Percentiles rank a stretch among this genome's conserved stretches.
Conservation (phyloP, 2,329 filamentous ascomycete species). For the Westerdykella ornata region DNA sequence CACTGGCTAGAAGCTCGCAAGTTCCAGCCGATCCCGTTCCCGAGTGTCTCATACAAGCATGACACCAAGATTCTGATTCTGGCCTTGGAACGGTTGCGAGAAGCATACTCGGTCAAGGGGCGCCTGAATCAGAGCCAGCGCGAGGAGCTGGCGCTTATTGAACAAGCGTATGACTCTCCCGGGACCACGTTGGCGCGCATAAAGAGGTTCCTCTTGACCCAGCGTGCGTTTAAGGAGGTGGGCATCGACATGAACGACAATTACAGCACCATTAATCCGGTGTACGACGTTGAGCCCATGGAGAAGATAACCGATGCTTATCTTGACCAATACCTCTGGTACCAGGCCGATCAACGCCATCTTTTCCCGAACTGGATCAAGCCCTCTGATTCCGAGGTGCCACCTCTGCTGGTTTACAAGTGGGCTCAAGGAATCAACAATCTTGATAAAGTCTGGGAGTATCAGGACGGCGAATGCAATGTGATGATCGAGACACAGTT, state of each 20-base stretch:
- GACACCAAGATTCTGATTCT: conserved; percentile 98
- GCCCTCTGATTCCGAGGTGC: conserved; percentile 95
- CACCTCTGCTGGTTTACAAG: conserved; percentile 90
- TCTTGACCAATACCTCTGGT: conserved; percentile 97
- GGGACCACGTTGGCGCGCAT: conserved; percentile 93
- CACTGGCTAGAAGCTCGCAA: conserved; percentile 98
- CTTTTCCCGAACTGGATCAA: conserved; percentile 99
- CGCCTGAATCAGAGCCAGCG: conserved; percentile 94
- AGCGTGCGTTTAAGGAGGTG: conserved; percentile 97
- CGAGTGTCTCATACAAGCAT: conserved; percentile 98
- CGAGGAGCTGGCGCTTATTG: conserved; percentile 91
- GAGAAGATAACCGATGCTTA: conserved; percentile 99
- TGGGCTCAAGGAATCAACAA: conserved; percentile 99
- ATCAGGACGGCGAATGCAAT: conserved; percentile 89
- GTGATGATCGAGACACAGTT: conserved; percentile 98
- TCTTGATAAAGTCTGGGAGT: conserved; percentile 88
- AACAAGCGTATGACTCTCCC: conserved; percentile 96
- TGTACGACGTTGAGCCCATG: conserved; percentile 97
- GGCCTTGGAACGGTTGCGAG: conserved; percentile 82
- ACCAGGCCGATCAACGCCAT: conserved; percentile 94
- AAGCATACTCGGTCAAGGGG: conserved; percentile 97
- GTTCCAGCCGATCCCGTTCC: conserved; percentile 97
- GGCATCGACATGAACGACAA: conserved; percentile 99
- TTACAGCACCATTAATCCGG: conserved; percentile 97
- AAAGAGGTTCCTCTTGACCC: conserved; percentile 93